Conservation (phyloP, 148 eudicot species). For the Rheum nobile region DNA sequence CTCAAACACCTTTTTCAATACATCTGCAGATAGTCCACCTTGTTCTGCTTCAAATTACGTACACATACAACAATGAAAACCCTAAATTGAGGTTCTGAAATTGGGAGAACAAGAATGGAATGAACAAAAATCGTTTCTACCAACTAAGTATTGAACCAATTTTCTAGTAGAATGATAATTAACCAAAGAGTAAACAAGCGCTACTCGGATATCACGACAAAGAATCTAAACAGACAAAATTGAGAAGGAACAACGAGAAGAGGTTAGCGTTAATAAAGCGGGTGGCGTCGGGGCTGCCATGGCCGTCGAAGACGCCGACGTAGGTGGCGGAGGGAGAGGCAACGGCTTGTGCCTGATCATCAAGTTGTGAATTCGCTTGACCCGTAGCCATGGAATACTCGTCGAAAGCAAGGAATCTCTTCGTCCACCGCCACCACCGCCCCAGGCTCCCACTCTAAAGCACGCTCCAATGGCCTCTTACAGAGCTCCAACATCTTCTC, state of each 20-base stretch:
- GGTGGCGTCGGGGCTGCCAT: constrained; percentile 93
- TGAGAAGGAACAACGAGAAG: constrained; percentile 18
- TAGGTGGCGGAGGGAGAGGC: constrained; percentile 59
- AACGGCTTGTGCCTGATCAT: constrained; percentile 75
- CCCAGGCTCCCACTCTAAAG: constrained; percentile 17
- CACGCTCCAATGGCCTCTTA: constrained; percentile 19
- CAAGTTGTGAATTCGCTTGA: constrained; percentile 78
- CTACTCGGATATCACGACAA: not conserved
- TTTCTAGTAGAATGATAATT: not conserved
- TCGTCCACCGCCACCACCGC: constrained; percentile 30
- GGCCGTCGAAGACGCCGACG: constrained; percentile 90
- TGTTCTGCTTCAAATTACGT: constrained; percentile 29
- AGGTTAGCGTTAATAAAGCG: constrained; percentile 59
- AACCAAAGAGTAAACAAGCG: not conserved
- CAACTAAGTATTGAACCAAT: not conserved
- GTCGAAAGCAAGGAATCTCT: constrained; percentile 73
- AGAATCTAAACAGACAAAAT: not conserved
- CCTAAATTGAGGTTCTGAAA: constrained; percentile 2
- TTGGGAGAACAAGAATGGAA: not conserved
- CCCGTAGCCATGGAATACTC: constrained; percentile 86
- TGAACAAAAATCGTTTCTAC: not conserved
- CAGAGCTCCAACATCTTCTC: constrained; percentile 20
- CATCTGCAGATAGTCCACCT: constrained; percentile 37
- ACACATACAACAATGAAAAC: not conserved
- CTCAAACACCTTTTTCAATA: constrained; percentile 41